A percentile compares a stretch with the other conserved stretches of the same genome.
phyloP scores from a whole-genome alignment of 352 stramenopile genomes.

The Hyaloperonospora arabidopsidis region DNA sequence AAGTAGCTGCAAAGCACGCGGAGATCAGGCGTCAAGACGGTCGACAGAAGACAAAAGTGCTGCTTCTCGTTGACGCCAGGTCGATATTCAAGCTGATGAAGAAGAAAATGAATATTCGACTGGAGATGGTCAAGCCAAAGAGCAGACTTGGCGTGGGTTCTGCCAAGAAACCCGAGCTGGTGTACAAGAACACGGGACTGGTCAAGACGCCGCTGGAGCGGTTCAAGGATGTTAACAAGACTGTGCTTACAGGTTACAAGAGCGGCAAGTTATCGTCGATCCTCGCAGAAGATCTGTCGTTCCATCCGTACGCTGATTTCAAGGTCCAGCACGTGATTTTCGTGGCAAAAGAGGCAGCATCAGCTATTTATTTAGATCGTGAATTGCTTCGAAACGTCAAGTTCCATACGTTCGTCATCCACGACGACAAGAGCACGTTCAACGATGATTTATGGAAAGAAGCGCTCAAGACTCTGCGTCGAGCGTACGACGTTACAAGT shows the following conservation, averaged over 20 bases:
- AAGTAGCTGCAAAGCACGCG: slow-evolving; percentile 34
- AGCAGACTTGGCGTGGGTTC: slow-evolving; percentile 54
- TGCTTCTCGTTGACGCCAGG: slow-evolving; percentile 46
- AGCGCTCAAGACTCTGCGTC: slow-evolving; percentile 28
- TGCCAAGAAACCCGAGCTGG: slow-evolving; percentile 43
- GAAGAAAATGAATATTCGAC: slow-evolving; percentile 47
- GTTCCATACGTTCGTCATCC: slow-evolving; percentile 47
- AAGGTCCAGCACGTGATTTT: slow-evolving; percentile 54
- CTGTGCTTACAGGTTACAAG: slow-evolving; percentile 48
- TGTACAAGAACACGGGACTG: slow-evolving; percentile 50
- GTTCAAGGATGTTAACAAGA: slow-evolving; percentile 59
- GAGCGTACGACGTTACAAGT: slow-evolving; percentile 25
- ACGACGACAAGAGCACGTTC: slow-evolving; percentile 29
- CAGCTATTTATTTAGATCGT: slow-evolving; percentile 43
- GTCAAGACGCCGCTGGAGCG: slow-evolving; percentile 67
- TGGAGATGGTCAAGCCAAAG: slow-evolving; percentile 44
- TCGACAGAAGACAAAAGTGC: slow-evolving; percentile 58
- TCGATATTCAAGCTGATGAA: slow-evolving; percentile 58
- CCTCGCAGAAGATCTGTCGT: slow-evolving; percentile 55
- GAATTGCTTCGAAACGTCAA: slow-evolving; percentile 32
- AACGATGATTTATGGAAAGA: slow-evolving; percentile 26
- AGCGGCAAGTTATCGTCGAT: slow-evolving; percentile 54
- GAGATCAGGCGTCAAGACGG: slow-evolving; percentile 51
- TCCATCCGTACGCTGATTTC: slow-evolving; percentile 53
- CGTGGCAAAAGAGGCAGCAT: slow-evolving; percentile 37